Percentiles rank a stretch among this genome's conserved stretches.
Conservation (phyloP, 305 asterid species). For the Solanum aculeatissimum region DNA sequence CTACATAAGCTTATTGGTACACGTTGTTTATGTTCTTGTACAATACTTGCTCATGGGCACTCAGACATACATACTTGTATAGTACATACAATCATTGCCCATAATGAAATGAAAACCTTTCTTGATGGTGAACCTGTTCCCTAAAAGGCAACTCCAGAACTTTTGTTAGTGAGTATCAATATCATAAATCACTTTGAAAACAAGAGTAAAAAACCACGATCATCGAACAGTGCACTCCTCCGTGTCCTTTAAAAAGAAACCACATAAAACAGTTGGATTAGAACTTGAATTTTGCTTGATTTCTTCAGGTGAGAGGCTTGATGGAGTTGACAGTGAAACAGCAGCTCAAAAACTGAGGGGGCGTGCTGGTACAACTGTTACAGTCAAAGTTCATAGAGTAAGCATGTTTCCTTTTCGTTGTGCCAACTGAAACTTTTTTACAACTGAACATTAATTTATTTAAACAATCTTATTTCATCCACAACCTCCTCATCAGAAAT, state of each 20-base stretch:
- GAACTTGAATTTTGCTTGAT: not conserved
- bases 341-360: constrained; percentile 95
- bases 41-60: not conserved
- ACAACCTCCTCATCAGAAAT: not conserved
- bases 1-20: not conserved
- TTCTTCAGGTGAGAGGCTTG: constrained; percentile 60
- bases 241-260: not conserved
- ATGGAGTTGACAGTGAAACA: constrained; percentile 74
- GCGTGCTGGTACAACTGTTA: constrained; percentile 75
- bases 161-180: not conserved
- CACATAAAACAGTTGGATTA: not conserved
- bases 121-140: not conserved
- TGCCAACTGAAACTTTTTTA: not conserved
- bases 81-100: not conserved
- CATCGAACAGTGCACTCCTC: not conserved
- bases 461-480: not conserved
- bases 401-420: constrained; percentile 5
- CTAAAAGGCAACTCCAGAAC: not conserved
- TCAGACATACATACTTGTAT: not conserved
- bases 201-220: not conserved
- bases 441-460: not conserved
- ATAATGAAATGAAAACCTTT: not conserved
- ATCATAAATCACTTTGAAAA: not conserved
- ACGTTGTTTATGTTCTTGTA: not conserved
- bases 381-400: constrained; percentile 69